phyloP scores from a whole-genome alignment of 2,329 filamentous ascomycete species.

The Aspergillus felis region DNA sequence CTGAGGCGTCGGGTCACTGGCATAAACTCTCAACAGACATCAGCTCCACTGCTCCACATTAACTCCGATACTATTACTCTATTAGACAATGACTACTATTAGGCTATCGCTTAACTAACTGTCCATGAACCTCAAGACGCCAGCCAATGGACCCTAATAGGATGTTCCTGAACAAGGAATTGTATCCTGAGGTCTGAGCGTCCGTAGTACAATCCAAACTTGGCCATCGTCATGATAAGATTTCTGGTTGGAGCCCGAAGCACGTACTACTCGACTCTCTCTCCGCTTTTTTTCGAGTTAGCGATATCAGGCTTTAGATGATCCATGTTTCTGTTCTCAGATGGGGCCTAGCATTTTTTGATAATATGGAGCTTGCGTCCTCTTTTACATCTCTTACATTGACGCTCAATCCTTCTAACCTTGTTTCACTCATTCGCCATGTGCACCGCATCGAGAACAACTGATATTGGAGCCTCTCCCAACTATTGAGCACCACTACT shows the following conservation, averaged over 20 bases:
- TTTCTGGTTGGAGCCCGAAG: not conserved
- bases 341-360: too few species aligned
- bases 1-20: too few species aligned
- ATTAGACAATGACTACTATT: not conserved
- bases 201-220: not conserved
- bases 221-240: not conserved
- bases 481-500: not conserved
- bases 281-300: not conserved
- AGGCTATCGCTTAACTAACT: not conserved
- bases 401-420: not conserved
- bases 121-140: not conserved
- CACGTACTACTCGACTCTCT: not conserved
- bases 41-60: too few species aligned
- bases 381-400: not conserved
- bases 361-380: not conserved
- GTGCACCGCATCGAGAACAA: not conserved
- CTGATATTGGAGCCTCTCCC: not conserved
- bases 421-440: not conserved
- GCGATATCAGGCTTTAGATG: not conserved
- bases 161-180: too few species aligned
- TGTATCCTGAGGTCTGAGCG: not conserved
- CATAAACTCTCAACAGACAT: too few species aligned
- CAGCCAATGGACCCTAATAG: too few species aligned
- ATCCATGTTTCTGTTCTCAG: not conserved
- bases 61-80: too few species aligned